phyloP scores from a whole-genome alignment of 1,139 yeast species.

The Candida sanyaensis region DNA sequence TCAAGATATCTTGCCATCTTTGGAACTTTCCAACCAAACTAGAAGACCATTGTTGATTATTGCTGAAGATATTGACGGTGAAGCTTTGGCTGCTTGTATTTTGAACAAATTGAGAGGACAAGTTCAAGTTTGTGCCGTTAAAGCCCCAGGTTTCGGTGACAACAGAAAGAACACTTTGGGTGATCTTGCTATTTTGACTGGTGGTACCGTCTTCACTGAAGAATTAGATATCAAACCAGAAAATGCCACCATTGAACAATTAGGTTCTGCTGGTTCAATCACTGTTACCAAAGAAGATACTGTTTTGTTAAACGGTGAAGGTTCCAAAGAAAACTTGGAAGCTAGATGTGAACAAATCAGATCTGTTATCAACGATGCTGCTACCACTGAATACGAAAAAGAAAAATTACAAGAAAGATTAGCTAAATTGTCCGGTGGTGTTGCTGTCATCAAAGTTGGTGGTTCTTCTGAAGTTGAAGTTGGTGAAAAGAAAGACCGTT shows the following conservation, averaged over 20 bases:
- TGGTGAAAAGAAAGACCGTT: conserved; percentile 99
- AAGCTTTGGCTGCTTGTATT: conserved; percentile 98
- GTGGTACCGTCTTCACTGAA: conserved; percentile 98
- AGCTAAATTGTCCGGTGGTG: conserved; percentile 99
- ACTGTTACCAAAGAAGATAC: conserved; percentile 98
- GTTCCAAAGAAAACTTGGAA: conserved; percentile 82
- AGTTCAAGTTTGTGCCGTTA: conserved; percentile 97
- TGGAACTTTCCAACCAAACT: conserved; percentile 90
- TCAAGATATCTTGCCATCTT: conserved; percentile 90
- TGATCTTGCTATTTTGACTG: conserved; percentile 94
- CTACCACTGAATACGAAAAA: conserved; percentile 91
- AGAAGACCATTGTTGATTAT: conserved; percentile 94
- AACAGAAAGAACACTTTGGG: conserved; percentile 98
- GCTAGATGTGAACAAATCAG: conserved; percentile 97
- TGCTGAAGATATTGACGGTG: conserved; percentile 98
- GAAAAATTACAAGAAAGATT: conserved; percentile 98
- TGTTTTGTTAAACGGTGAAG: conserved; percentile 94
- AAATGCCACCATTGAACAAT: conserved; percentile 86
- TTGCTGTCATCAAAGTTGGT: conserved; percentile 97
- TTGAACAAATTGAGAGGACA: conserved; percentile 98
- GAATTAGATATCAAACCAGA: conserved; percentile 98
- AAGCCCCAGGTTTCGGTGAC: conserved; percentile 99
- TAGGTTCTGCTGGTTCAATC: conserved; percentile 92
- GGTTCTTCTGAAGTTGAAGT: conserved; percentile 99
- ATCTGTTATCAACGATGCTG: conserved; percentile 67